Percentiles rank a stretch among this genome's conserved stretches.
Conservation (phyloP, 164 flowering plant species). For the Vitis amurensis region DNA sequence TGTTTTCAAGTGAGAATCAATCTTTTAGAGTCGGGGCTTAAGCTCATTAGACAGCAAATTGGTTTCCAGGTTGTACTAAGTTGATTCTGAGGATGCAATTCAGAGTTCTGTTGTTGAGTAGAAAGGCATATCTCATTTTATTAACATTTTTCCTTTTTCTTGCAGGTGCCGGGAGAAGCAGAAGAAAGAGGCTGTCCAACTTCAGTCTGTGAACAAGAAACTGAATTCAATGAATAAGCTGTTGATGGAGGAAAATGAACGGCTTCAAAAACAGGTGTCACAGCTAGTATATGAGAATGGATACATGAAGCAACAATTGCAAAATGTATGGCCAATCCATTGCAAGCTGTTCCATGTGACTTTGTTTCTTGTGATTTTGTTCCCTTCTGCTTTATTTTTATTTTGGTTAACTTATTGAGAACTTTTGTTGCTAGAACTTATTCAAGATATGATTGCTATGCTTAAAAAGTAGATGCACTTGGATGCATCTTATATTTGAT, state of each 20-base stretch:
- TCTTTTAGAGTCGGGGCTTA: background rate
- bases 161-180: conserved; percentile 83
- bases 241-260: conserved; percentile 83
- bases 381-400: too few species aligned
- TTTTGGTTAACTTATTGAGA: too few species aligned
- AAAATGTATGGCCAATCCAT: conserved; percentile 21
- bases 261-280: conserved; percentile 80
- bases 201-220: conserved; percentile 75
- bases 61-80: too few species aligned
- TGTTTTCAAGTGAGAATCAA: too few species aligned
- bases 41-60: background rate
- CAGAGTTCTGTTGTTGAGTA: too few species aligned
- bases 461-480: too few species aligned
- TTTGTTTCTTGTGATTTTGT: background rate
- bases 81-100: background rate
- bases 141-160: background rate
- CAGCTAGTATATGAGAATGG: conserved; percentile 82
- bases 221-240: conserved; percentile 79
- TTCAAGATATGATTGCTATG: too few species aligned
- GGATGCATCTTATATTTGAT: too few species aligned
- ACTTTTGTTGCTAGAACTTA: too few species aligned
- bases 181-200: conserved; percentile 69
- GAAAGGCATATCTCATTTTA: too few species aligned
- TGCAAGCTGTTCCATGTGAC: background rate
- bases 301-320: conserved; percentile 72